Evolutionary conservation across 192 early-diverging fungal genomes (phyloP).

Genomic region (Entomortierella beljakovae): DNA sequence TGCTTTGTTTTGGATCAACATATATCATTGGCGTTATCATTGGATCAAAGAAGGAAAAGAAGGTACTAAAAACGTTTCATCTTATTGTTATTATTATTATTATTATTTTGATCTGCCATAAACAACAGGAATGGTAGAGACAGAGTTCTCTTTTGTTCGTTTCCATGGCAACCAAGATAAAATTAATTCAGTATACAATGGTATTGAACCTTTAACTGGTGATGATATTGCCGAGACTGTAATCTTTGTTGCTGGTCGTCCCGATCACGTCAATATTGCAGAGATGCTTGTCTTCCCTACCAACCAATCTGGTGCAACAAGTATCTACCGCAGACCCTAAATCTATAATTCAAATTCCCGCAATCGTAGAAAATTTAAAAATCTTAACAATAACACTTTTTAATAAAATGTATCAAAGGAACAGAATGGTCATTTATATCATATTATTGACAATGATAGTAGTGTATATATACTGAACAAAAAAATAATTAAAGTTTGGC

Average conservation of each 20-base stretch:
- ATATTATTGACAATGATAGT: too few relatives aligned
- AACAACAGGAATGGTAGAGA: constrained; percentile 75
- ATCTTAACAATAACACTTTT: neutral
- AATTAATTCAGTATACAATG: constrained; percentile 83
- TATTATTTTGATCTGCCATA: neutral
- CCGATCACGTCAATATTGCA: constrained; percentile 80
- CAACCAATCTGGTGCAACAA: constrained; percentile 51
- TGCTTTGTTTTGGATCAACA: too few relatives aligned
- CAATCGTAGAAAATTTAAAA: too few relatives aligned
- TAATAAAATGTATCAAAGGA: neutral
- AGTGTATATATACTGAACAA: too few relatives aligned
- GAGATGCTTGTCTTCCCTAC: constrained; percentile 65
- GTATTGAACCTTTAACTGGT: constrained; percentile 51
- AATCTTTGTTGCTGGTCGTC: constrained; percentile 84
- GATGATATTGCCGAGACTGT: constrained; percentile 72
- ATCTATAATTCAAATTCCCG: too few relatives aligned
- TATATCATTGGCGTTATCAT: neutral
- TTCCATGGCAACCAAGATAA: constrained; percentile 75
- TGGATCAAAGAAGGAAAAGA: neutral
- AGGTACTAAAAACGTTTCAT: neutral
- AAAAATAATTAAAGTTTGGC: constrained; percentile 31
- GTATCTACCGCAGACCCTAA: constrained; percentile 44
- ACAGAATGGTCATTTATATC: too few relatives aligned
- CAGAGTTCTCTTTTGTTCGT: constrained; percentile 91
- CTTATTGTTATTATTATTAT: neutral